Percentiles rank a stretch among this genome's conserved stretches.
Conservation (phyloP, 2,329 filamentous ascomycete genomes). For the Aureobasidium uvarum region DNA sequence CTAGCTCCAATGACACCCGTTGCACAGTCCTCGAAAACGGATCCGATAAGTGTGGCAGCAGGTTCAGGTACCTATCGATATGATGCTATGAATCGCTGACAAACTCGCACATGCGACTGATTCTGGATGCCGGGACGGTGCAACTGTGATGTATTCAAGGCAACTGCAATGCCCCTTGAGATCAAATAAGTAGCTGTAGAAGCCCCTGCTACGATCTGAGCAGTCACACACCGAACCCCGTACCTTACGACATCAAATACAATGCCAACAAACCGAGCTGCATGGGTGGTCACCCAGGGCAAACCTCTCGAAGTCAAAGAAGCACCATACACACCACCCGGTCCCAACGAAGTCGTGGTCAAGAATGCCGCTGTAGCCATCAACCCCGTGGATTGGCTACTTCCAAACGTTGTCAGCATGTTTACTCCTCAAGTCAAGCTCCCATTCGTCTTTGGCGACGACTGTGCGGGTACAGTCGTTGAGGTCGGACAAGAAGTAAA, state of each 20-base stretch:
- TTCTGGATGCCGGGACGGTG: background rate
- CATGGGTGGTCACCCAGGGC: constrained; percentile 30
- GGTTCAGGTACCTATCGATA: background rate
- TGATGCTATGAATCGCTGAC: background rate
- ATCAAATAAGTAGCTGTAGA: background rate
- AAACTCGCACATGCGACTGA: background rate
- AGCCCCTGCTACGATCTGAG: background rate
- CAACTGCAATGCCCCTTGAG: background rate
- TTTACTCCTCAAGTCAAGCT: constrained; percentile 28
- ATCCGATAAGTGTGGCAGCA: background rate
- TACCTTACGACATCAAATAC: background rate
- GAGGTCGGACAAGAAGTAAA: constrained; percentile 40
- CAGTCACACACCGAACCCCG: background rate
- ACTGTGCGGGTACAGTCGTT: constrained; percentile 36
- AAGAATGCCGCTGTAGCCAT: constrained; percentile 41
- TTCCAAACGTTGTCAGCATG: constrained; percentile 35
- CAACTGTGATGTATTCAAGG: background rate
- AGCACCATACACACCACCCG: constrained; percentile 31
- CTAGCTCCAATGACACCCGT: background rate
- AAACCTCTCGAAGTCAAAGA: constrained; percentile 30
- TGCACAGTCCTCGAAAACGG: background rate
- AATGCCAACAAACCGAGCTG: constrained; percentile 31
- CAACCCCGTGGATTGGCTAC: constrained; percentile 42
- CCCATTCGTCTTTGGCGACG: constrained; percentile 36
- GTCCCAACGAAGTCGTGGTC: constrained; percentile 39